Percentiles rank a stretch among this genome's conserved stretches.
Conservation (phyloP, 768 basidiomycete genomes). For the Leccinum sublutescens region DNA sequence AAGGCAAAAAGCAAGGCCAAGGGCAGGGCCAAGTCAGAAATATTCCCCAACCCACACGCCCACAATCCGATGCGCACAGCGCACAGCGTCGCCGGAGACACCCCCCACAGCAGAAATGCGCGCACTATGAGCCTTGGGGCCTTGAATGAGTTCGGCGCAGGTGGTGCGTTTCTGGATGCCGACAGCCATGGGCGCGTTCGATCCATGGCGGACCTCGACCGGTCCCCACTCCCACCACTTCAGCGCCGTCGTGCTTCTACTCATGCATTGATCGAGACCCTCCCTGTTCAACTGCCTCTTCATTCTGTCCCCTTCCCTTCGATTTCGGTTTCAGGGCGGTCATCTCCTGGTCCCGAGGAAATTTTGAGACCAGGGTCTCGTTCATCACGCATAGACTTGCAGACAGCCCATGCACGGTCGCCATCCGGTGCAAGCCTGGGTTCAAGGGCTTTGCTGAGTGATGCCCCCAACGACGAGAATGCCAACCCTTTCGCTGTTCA, state of each 20-base stretch:
- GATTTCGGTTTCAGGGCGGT: slow-evolving; percentile 44
- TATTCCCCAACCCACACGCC: slow-evolving; percentile 47
- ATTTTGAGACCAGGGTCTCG: slow-evolving; percentile 35
- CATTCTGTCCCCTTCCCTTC: slow-evolving; percentile 67
- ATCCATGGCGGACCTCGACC: slow-evolving; percentile 57
- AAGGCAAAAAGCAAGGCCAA: slow-evolving; percentile 46
- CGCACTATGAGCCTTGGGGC: slow-evolving; percentile 69
- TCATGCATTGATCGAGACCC: slow-evolving; percentile 45
- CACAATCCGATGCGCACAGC: slow-evolving; percentile 38
- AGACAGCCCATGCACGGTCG: slow-evolving; percentile 41
- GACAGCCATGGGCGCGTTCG: slow-evolving; percentile 45
- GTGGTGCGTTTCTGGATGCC: slow-evolving; percentile 47
- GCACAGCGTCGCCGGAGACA: slow-evolving; percentile 43
- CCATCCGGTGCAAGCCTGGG: slow-evolving; percentile 53
- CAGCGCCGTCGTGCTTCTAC: slow-evolving; percentile 52
- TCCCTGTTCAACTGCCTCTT: slow-evolving; percentile 39
- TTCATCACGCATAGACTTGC: slow-evolving; percentile 33
- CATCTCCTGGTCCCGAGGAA: slow-evolving; percentile 46
- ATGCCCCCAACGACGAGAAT: slow-evolving; percentile 33
- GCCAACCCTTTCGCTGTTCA: slow-evolving; percentile 35
- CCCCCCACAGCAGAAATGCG: slow-evolving; percentile 40
- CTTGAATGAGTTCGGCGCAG: slow-evolving; percentile 51
- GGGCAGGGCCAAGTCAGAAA: slow-evolving; percentile 35
- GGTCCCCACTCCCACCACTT: slow-evolving; percentile 37
- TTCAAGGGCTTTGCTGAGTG: slow-evolving; percentile 45